Percentiles rank a stretch among this genome's conserved stretches.
Evolutionary conservation across 1,284 basidiomycete species (phyloP).

Genomic region (Ustilago trichophora): DNA sequence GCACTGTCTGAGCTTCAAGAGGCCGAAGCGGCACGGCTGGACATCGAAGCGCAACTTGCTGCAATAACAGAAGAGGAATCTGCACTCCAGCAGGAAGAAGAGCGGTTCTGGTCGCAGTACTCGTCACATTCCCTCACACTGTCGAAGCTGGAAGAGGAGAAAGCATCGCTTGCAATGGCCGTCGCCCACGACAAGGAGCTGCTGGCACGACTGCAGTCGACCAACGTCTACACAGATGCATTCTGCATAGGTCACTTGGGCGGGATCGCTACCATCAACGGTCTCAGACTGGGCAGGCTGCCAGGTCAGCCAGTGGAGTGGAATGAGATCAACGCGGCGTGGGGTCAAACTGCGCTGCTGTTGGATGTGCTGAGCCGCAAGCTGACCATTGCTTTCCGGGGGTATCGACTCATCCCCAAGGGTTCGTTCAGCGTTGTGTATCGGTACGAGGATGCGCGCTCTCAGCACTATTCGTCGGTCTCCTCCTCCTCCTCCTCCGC

Average conservation of each 20-base stretch:
- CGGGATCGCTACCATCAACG: conserved; percentile 92
- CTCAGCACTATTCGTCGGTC: conserved; percentile 10
- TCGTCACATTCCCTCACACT: conserved; percentile 76
- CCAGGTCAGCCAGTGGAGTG: conserved; percentile 80
- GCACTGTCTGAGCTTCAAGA: conserved; percentile 34
- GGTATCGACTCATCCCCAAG: conserved; percentile 51
- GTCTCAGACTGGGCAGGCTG: conserved; percentile 86
- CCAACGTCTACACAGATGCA: conserved; percentile 97
- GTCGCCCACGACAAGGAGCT: conserved; percentile 68
- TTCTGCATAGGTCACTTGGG: conserved; percentile 97
- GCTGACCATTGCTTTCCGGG: conserved; percentile 29
- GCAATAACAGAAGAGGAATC: conserved; percentile 78
- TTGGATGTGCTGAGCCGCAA: conserved; percentile 77
- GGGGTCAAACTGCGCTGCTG: conserved; percentile 93
- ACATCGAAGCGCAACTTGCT: conserved; percentile 77
- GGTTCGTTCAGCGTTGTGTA: conserved; percentile 52
- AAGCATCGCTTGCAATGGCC: conserved; percentile 77
- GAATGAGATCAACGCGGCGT: conserved; percentile 98
- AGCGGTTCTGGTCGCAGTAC: conserved; percentile 86
- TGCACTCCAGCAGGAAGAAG: conserved; percentile 78
- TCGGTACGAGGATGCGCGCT: conserved; percentile 23
- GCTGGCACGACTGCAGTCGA: conserved; percentile 84
- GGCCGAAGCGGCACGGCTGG: conserved; percentile 60
- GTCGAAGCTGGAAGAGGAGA: conserved; percentile 75
- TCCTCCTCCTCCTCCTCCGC: conserved; percentile 6